These are phyloP conservation scores for Clarireedia sp. DNA, from an alignment of 2,329 filamentous ascomycete species.

Conservation along the genomic window DNA sequence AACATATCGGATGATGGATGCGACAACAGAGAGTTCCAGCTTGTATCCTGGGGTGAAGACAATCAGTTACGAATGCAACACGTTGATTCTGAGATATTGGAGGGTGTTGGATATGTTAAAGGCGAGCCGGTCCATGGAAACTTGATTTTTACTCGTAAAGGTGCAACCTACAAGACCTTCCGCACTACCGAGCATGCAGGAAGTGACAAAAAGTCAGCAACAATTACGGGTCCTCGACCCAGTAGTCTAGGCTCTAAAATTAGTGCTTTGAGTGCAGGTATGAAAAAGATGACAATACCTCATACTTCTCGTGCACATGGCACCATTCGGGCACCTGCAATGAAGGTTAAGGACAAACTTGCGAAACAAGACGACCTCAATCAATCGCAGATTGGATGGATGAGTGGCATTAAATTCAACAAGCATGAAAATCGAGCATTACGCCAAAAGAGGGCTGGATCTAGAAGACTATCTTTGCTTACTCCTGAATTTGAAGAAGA, in stretches of 20 bases:
- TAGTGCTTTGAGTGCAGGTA: conserved; percentile 25
- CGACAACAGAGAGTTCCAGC: conserved; percentile 82
- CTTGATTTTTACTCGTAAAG: conserved; percentile 70
- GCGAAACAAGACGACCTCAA: conserved; percentile 29
- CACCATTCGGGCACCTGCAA: conserved; percentile 24
- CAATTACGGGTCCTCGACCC: conserved; percentile 53
- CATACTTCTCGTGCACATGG: conserved; percentile 17
- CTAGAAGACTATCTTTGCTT: conserved; percentile 26
- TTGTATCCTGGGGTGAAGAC: conserved; percentile 89
- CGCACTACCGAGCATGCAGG: conserved; percentile 58
- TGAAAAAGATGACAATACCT: conserved; percentile 38
- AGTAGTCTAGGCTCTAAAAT: conserved; percentile 33
- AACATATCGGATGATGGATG: conserved; percentile 54
- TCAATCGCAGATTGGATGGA: conserved; percentile 59
- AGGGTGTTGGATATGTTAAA: conserved; percentile 64
- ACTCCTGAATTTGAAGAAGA: conserved; percentile 29
- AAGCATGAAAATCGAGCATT: conserved; percentile 20
- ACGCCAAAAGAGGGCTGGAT: conserved; percentile 17
- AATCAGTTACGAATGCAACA: conserved; percentile 73
- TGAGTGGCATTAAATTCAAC: conserved; percentile 60
- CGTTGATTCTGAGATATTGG: conserved; percentile 55
- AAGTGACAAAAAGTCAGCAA: conserved; percentile 50
- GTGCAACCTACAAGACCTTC: conserved; percentile 79
- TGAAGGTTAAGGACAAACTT: conserved; percentile 26
- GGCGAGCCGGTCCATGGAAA: conserved; percentile 57